A percentile compares a stretch with the other conserved stretches of the same genome.
phyloP scores from a whole-genome alignment of 2,329 filamentous ascomycete genomes.

The Nemania diffusa region DNA sequence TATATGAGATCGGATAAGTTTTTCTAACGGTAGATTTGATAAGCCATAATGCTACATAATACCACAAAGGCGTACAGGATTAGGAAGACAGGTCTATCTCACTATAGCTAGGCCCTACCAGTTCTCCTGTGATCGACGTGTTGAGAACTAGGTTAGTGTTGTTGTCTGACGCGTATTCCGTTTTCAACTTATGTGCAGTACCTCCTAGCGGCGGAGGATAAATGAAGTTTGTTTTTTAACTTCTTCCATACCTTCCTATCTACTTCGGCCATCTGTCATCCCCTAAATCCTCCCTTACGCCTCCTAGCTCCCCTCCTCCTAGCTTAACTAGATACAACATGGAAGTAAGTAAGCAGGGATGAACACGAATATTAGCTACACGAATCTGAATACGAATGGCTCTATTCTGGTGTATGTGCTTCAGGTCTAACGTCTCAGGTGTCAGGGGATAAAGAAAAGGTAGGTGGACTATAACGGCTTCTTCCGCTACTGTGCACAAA shows the following conservation, averaged over 20 bases:
- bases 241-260: not conserved
- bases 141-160: not conserved
- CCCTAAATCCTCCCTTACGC: not conserved
- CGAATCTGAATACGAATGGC: not conserved
- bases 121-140: not conserved
- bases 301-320: not conserved
- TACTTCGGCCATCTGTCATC: not conserved
- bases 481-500: no score
- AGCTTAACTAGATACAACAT: not conserved
- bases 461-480: no score
- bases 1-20: not conserved
- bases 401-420: not conserved
- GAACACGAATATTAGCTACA: not conserved
- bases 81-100: not conserved
- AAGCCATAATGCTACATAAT: not conserved
- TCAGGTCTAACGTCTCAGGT: not conserved
- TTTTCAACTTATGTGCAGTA: no score
- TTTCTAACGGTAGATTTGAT: not conserved
- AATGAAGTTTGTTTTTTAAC: not conserved
- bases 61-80: not conserved
- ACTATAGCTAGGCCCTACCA: not conserved
- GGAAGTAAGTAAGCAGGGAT: not conserved
- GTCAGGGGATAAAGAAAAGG: no score
- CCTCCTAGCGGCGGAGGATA: no score
- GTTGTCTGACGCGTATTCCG: not conserved